phyloP scores from a whole-genome alignment of 139 green algal genomes.

The Coccomyxa sp. region DNA sequence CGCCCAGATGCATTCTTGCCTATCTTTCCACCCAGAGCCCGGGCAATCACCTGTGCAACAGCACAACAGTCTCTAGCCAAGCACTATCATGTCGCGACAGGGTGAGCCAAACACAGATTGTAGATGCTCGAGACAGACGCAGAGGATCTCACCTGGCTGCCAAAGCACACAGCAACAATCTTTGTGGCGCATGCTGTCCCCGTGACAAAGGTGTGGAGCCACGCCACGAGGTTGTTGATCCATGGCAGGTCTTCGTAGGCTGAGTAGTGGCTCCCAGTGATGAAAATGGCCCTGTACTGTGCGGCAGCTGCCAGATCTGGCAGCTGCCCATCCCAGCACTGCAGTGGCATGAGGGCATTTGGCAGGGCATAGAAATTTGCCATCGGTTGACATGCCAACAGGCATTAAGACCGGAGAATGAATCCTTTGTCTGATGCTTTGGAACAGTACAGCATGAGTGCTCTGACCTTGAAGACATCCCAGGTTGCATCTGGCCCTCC shows the following conservation, averaged over 20 bases:
- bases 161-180: constrained; percentile 49
- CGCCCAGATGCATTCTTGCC: constrained; percentile 43
- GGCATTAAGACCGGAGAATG: not conserved
- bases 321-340: constrained; percentile 20
- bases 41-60: constrained; percentile 19
- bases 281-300: constrained; percentile 21
- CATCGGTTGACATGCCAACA: not conserved
- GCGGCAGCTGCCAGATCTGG: constrained; percentile 16
- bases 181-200: not conserved
- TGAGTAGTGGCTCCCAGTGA: constrained; percentile 41
- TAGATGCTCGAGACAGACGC: constrained; percentile 1
- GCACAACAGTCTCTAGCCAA: not conserved
- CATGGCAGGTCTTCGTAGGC: constrained; percentile 29
- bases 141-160: constrained; percentile 30
- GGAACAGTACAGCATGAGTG: too few relatives aligned
- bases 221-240: constrained; percentile 27
- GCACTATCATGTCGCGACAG: not conserved
- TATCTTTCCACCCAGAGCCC: constrained; percentile 38
- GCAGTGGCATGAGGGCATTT: not conserved
- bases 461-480: not conserved
- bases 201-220: constrained; percentile 17
- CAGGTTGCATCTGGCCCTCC: not conserved
- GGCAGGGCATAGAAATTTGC: too few relatives aligned
- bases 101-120: too few relatives aligned
- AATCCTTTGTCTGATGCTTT: not conserved